Evolutionary conservation across 371 early-diverging fungal species (phyloP).

Genomic region (Smittium culicis): DNA sequence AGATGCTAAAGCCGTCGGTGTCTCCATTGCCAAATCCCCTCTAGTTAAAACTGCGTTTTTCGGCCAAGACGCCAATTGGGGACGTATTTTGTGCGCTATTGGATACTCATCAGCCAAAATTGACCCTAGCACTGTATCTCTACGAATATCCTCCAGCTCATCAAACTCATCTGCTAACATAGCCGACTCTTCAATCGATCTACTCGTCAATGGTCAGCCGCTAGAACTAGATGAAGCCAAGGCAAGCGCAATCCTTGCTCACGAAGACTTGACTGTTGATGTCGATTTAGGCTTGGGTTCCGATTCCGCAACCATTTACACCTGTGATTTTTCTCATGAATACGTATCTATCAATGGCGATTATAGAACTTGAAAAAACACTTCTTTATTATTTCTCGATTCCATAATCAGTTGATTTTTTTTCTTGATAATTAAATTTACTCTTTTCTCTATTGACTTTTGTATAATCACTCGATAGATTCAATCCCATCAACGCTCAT

Average conservation of each 20-base stretch:
- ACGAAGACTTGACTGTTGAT: slow-evolving; percentile 65
- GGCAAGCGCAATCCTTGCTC: slow-evolving; percentile 64
- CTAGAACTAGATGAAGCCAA: slow-evolving; percentile 52
- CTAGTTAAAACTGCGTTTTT: slow-evolving; percentile 90
- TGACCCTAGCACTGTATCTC: slow-evolving; percentile 56
- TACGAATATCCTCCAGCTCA: slow-evolving; percentile 60
- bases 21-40: slow-evolving; percentile 77
- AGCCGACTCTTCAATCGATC: slow-evolving; percentile 41
- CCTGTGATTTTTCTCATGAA: slow-evolving; percentile 85
- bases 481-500: too few relatives aligned
- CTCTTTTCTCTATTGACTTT: too few relatives aligned
- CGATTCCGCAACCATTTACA: slow-evolving; percentile 72
- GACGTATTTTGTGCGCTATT: slow-evolving; percentile 71
- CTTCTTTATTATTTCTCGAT: too few relatives aligned
- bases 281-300: slow-evolving; percentile 65
- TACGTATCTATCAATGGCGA: slow-evolving; percentile 88
- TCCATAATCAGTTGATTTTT: too few relatives aligned
- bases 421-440: too few relatives aligned
- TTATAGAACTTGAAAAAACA: slow-evolving; percentile 70
- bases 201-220: slow-evolving; percentile 74
- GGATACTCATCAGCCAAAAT: slow-evolving; percentile 62
- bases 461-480: too few relatives aligned
- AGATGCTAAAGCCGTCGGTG: slow-evolving; percentile 68
- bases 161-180: slow-evolving; percentile 45
- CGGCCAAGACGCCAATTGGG: slow-evolving; percentile 96